Percentiles rank a stretch among this genome's conserved stretches.
phyloP scores from a whole-genome alignment of 176 grass and related monocot species.

The Rhynchospora breviuscula region DNA sequence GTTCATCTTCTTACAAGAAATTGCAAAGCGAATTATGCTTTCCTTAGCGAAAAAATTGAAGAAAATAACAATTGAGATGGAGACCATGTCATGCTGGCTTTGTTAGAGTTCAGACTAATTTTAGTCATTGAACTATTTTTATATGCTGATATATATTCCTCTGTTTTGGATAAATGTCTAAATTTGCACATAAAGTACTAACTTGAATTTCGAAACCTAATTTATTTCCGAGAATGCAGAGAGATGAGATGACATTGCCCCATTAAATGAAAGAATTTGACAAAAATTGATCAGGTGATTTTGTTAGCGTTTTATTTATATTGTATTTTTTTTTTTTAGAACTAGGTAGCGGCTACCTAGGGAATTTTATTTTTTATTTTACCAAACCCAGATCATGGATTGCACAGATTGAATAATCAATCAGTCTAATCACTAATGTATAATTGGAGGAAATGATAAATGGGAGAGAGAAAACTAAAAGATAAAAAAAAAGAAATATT shows the following conservation, averaged over 20 bases:
- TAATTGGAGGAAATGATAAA: too few species aligned
- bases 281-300: not conserved
- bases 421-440: too few species aligned
- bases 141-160: not conserved
- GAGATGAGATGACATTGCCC: not conserved
- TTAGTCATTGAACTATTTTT: constrained; percentile 23
- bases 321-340: too few species aligned
- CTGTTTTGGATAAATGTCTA: not conserved
- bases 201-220: not conserved
- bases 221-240: not conserved
- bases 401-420: too few species aligned
- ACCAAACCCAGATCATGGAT: not conserved
- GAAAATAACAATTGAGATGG: not conserved
- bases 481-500: too few species aligned
- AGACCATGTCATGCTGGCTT: not conserved
- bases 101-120: not conserved
- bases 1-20: constrained; percentile 1
- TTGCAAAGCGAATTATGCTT: not conserved
- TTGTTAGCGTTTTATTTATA: too few species aligned
- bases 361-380: too few species aligned
- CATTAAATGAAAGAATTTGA: not conserved
- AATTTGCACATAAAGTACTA: not conserved
- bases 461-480: too few species aligned
- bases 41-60: not conserved
- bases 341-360: too few species aligned